Percentiles rank a stretch among this genome's conserved stretches.
phyloP scores from a whole-genome alignment of 2,329 filamentous ascomycete genomes.

The Emmonsia crescens region DNA sequence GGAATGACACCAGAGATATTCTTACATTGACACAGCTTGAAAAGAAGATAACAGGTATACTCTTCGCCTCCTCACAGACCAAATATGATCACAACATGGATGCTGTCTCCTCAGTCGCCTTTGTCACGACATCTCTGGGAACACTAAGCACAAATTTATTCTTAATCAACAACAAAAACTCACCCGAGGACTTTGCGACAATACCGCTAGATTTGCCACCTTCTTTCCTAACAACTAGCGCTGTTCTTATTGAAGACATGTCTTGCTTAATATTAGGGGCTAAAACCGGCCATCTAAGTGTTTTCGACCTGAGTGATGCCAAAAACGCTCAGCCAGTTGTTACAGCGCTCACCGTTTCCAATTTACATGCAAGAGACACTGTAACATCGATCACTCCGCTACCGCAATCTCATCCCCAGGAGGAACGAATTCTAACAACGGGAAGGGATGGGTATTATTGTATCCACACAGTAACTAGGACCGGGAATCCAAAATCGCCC shows the following conservation, averaged over 20 bases:
- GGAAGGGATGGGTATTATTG: constrained; percentile 68
- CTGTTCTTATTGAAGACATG: constrained; percentile 24
- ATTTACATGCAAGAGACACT: constrained; percentile 46
- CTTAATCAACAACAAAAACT: constrained; percentile 1
- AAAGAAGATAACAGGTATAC: constrained; percentile 21
- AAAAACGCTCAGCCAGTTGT: background rate
- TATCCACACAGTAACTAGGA: constrained; percentile 41
- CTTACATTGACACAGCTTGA: constrained; percentile 17
- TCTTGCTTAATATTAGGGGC: constrained; percentile 44
- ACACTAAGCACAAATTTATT: constrained; percentile 5
- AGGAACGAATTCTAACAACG: constrained; percentile 51
- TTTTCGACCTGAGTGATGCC: constrained; percentile 29
- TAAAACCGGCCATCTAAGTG: constrained; percentile 43
- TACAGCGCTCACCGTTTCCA: constrained; percentile 11
- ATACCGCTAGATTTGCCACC: constrained; percentile 44
- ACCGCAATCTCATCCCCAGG: constrained; percentile 12
- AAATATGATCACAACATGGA: background rate
- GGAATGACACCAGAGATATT: constrained; percentile 22
- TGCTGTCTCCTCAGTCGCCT: background rate
- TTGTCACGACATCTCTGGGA: constrained; percentile 6
- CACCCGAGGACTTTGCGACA: constrained; percentile 35
- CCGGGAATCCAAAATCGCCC: constrained; percentile 18
- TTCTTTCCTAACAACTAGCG: constrained; percentile 44
- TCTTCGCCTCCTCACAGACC: constrained; percentile 13
- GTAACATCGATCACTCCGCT: constrained; percentile 51